These are phyloP conservation scores for Panellus pusillus DNA, from an alignment of 768 basidiomycete species.

Conservation along the genomic window DNA sequence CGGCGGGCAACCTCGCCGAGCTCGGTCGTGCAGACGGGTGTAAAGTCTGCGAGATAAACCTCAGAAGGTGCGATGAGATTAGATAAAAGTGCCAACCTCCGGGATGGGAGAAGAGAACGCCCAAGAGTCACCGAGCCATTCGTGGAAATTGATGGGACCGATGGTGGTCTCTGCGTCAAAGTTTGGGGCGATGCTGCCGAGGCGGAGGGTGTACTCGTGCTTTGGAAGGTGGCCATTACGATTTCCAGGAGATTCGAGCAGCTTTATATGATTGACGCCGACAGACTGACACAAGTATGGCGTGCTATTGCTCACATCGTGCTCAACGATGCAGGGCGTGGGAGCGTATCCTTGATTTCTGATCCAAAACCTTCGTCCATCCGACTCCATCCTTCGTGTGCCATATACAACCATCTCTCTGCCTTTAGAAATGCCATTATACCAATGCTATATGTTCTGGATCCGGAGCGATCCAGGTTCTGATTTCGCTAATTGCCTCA, in stretches of 20 bases:
- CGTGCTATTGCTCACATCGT: not conserved
- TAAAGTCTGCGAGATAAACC: slow-evolving; percentile 57
- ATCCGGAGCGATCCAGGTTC: too few relatives aligned
- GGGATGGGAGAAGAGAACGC: slow-evolving; percentile 91
- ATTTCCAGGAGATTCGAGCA: not conserved
- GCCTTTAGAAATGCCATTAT: too few relatives aligned
- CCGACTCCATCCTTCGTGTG: too few relatives aligned
- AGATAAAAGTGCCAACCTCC: slow-evolving; percentile 35
- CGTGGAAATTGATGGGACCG: slow-evolving; percentile 89
- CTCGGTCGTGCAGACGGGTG: slow-evolving; percentile 96
- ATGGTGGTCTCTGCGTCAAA: slow-evolving; percentile 88
- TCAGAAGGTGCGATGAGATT: not conserved
- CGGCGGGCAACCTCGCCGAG: slow-evolving; percentile 94
- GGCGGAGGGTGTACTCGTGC: slow-evolving; percentile 53
- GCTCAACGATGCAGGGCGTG: too few relatives aligned
- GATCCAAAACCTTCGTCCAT: too few relatives aligned
- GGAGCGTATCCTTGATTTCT: too few relatives aligned
- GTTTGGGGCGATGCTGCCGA: slow-evolving; percentile 88
- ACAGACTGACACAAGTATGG: slow-evolving; percentile 10
- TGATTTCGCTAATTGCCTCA: too few relatives aligned
- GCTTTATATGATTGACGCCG: not conserved
- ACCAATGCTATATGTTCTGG: too few relatives aligned
- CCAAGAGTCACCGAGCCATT: slow-evolving; percentile 90
- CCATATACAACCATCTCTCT: too few relatives aligned
- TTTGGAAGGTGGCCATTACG: slow-evolving; percentile 33